Evolutionary conservation across 2,329 filamentous ascomycete species (phyloP).

Genomic region (Dissoconium aciculare): DNA sequence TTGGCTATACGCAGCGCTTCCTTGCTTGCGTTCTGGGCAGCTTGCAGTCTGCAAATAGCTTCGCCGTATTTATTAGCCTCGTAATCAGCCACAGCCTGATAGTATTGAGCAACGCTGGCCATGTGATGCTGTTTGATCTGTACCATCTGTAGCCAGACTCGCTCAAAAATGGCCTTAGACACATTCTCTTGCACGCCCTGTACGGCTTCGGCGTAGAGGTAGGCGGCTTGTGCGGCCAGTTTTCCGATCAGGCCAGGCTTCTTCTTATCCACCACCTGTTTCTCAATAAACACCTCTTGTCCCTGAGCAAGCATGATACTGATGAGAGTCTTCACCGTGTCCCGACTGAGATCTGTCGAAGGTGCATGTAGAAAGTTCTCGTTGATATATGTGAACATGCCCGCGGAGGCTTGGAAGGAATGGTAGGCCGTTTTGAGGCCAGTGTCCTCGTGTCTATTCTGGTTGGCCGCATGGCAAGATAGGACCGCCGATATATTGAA

Average conservation of each 20-base stretch:
- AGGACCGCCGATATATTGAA: conserved; percentile 98
- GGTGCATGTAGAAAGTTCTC: conserved; percentile 97
- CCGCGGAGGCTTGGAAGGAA: conserved; percentile 92
- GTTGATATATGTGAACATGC: conserved; percentile 99
- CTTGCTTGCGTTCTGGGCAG: conserved; percentile 62
- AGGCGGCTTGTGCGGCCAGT: conserved; percentile 76
- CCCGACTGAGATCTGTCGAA: conserved; percentile 84
- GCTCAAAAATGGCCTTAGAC: conserved; percentile 80
- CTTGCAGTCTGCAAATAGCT: conserved; percentile 66
- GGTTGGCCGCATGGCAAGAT: conserved; percentile 85
- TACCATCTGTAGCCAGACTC: conserved; percentile 73
- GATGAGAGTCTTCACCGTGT: conserved; percentile 91
- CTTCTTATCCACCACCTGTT: conserved; percentile 83
- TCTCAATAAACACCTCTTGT: conserved; percentile 94
- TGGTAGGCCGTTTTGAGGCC: conserved; percentile 95
- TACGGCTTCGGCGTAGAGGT: conserved; percentile 71
- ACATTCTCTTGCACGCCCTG: conserved; percentile 92
- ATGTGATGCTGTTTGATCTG: conserved; percentile 74
- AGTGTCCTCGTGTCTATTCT: conserved; percentile 80
- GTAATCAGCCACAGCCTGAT: conserved; percentile 79
- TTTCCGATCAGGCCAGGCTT: conserved; percentile 87
- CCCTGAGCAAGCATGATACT: conserved; percentile 86
- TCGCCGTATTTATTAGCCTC: conserved; percentile 77
- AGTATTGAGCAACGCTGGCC: conserved; percentile 79
- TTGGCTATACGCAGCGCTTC: conserved; percentile 64